Base-by-base conservation (phyloP, 2,329 filamentous ascomycete species). In the Phyllosticta citriasiana region DNA sequence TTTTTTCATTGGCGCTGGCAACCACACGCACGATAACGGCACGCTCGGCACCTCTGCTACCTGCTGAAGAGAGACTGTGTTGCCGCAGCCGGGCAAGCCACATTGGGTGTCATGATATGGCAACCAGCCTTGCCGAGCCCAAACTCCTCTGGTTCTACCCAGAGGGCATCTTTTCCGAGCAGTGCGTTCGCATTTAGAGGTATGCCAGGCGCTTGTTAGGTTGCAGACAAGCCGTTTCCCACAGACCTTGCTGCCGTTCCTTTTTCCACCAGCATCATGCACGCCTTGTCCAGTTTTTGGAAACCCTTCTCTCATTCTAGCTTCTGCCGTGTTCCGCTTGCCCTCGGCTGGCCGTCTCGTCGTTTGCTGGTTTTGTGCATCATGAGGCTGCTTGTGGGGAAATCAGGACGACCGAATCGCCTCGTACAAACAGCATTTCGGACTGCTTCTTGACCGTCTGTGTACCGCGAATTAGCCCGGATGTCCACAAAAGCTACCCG, bases 351-450 rank as follows among this genome's bases (percentile, higher is more conserved):
- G n/a, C 40, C 40, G n/a, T 47, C 12, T 12, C 14, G 14, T 47
- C 40, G n/a, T 47, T n/a, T 5, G 14, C n/a, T 19, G 14, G n/a
- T 47, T 47, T 22, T n/a, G 40, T 5, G 22, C 25, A 52, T 60
- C 30, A 60, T 60, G 61, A 63, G 24, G 64, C 40, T 35, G 72
- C 67, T 30, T 69, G 66, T 51, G 74, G 74, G 30, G 78, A 78
- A 35, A 80, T 80, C 59, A 80, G 69, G 40, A 80, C 78, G 12
- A 80, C 78, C 10, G 78, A 80, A 66, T 80, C 78, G 57, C 78
- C 78, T 89, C 94, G 82, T 62, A 99, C 93, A 74, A 99, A 99
- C 22, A 99, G 79, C 94, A 99, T 99, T 74, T 97, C 94, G 53
- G 91, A 95, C 75, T 97, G 95, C 77, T 96, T 96, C 78, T 93